Base-by-base conservation (phyloP, 1,284 basidiomycete genomes). In the Bondarzewia mesenterica region DNA sequence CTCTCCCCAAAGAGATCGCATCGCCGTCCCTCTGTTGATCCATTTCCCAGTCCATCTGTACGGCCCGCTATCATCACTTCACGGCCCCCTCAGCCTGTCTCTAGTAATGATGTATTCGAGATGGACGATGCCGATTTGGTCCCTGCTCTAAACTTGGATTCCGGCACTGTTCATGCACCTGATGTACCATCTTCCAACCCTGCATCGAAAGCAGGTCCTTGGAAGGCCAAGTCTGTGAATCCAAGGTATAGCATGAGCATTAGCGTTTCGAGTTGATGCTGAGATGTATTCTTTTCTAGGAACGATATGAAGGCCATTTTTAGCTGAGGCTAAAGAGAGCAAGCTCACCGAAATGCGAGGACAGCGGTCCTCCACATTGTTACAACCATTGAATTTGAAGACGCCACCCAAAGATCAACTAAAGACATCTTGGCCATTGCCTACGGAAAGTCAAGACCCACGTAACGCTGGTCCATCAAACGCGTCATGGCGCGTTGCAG, bases 251-350 rank as follows among this genome's bases (percentile, higher is more conserved):
- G 35, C 44, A 16, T 23, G 20, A 42, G 41, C 43, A 21, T 47
- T 22, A 44, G 27, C 22, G 14, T 37, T 21, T 47, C 15, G 36
- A 3, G 45, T 29, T 47, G 37, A 37, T 21, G 42, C 42, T 46
- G 32, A 29, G 41, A 46, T 50, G 50, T 20, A 36, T 35, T 16
- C n/a, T 48, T 47, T n/a, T n/a, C n/a, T 54, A 90, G 85, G 23
- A 77, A 83, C 7, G 90, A 95, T 60, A 82, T 96, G 72, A 84
- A 88, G 56, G 71, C 79, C 18, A 83, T 97, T 52, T n/a, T 92
- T 96, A 80, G 89, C 87, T 0, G 89, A 92, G 61, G 79, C 81
- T 1, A 78, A 79, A 57, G 41, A 26, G 51, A n/a, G 29, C 14
- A 16, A 52, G 44, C 18, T 45, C 49, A 2, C 35, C 20, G 50